phyloP scores from a whole-genome alignment of 768 basidiomycete species.

The Podaxis rugospora region DNA sequence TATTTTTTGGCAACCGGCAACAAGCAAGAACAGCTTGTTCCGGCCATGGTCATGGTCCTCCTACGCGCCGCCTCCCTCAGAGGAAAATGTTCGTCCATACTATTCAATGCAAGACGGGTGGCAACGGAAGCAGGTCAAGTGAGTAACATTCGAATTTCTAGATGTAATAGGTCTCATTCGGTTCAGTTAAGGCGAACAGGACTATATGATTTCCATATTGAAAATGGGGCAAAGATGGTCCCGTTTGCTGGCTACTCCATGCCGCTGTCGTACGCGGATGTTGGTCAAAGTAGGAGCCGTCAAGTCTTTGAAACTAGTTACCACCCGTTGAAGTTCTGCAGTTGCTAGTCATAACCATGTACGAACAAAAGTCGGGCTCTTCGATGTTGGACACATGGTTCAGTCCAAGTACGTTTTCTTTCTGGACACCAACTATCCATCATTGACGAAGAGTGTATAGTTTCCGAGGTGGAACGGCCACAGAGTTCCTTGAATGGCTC shows the following conservation, averaged over 20 bases:
- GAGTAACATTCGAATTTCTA: neutral
- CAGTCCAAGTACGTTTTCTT: slow-evolving; percentile 65
- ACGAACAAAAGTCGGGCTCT: slow-evolving; percentile 76
- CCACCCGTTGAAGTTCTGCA: slow-evolving; percentile 24
- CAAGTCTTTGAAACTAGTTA: neutral
- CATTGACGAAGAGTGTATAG: slow-evolving; percentile 32
- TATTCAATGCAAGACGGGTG: slow-evolving; percentile 15
- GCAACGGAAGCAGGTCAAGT: slow-evolving; percentile 19
- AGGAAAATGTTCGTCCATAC: neutral
- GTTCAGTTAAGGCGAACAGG: slow-evolving; percentile 55
- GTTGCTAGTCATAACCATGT: slow-evolving; percentile 91
- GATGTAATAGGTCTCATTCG: neutral
- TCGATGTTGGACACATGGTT: slow-evolving; percentile 99
- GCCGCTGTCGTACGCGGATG: slow-evolving; percentile 82
- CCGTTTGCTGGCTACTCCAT: slow-evolving; percentile 94
- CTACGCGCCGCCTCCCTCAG: slow-evolving; percentile 5
- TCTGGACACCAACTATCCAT: neutral
- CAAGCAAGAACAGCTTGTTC: neutral
- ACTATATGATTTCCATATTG: slow-evolving; percentile 85
- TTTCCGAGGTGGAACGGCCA: slow-evolving; percentile 76
- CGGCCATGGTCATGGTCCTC: slow-evolving; percentile 10
- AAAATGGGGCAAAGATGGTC: slow-evolving; percentile 89
- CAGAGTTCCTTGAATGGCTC: slow-evolving; percentile 83
- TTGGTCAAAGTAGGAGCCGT: slow-evolving; percentile 61
- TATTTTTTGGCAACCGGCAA: slow-evolving; percentile 7